Conservation (phyloP, 2,329 filamentous ascomycete genomes). For the Sporothrix variecibatus region DNA sequence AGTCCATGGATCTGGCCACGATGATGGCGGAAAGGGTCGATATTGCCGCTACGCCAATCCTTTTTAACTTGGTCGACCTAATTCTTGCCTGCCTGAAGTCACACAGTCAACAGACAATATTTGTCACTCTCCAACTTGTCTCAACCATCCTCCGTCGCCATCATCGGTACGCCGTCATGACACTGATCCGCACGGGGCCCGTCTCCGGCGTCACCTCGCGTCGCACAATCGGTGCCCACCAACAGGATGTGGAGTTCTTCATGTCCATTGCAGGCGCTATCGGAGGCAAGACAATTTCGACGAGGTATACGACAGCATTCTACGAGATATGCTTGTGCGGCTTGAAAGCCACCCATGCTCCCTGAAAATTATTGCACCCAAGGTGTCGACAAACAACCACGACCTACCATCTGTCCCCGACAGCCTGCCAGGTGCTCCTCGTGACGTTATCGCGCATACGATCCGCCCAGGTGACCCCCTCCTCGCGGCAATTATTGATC, state of each 20-base stretch:
- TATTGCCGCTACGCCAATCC: conserved; percentile 71
- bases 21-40: conserved; percentile 76
- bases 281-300: conserved; percentile 69
- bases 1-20: conserved; percentile 83
- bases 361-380: conserved; percentile 65
- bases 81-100: conserved; percentile 84
- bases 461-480: conserved; percentile 64
- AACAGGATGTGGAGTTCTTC: conserved; percentile 72
- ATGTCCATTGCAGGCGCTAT: conserved; percentile 68
- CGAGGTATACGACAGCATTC: conserved; percentile 68
- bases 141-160: conserved; percentile 85
- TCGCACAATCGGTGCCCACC: conserved; percentile 72
- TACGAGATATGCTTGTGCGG: conserved; percentile 69
- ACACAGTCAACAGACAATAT: conserved; percentile 82
- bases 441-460: conserved; percentile 62
- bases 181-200: conserved; percentile 68
- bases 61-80: conserved; percentile 93
- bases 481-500: conserved; percentile 63
- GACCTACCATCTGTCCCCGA: conserved; percentile 58
- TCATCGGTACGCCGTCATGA: conserved; percentile 80
- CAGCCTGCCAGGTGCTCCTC: conserved; percentile 61
- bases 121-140: conserved; percentile 83
- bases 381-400: conserved; percentile 57
- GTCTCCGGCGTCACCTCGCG: conserved; percentile 40
- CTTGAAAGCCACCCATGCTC: conserved; percentile 76